Evolutionary conservation across 2,329 filamentous ascomycete genomes (phyloP), one percentile per base, ranked within the genome.

Genomic region (Domatiomyces catenatus): DNA sequence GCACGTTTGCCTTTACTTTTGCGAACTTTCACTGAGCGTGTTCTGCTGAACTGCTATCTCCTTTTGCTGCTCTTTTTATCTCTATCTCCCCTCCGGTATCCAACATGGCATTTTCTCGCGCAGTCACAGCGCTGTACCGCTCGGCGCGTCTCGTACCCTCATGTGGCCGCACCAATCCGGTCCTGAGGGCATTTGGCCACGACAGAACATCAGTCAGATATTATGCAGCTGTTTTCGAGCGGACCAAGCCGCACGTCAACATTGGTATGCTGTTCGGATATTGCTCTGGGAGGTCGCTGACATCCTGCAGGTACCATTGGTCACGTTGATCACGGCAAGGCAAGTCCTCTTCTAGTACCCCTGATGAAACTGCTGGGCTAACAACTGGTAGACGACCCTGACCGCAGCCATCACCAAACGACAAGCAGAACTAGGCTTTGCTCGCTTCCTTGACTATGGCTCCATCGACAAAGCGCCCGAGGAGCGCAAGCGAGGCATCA

Each of bases 271-370:
- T 47, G 12, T 47, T 8, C 20, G 5, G 24, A 6, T 39, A 26
- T 42, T 45, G 5, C 19, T 19, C 42, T 36, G 10, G 39, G 17
- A 15, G 22, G 22, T n/a, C 18, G n/a, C 18, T 48, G 26, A 26
- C 15, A 8, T 15, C 32, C 42, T 18, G 46, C 50, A 89, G 84
- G 84, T 69, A 98, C 92, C 62, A 98, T 98, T 73, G 92, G 92
- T 63, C 92, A 98, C 76, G 92, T 98, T 72, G 92, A 98, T 80
- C 90, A 98, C 75, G 90, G 90, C 75, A 98, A 98, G 85, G 89
- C 94, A 73, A 58, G 66, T 51, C 7, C 57, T 46, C 32, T 32
- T 54, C 49, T 52, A 48, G 51, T 55, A 50, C 52, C 55, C 52
- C 32, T 15, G 10, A 39, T 39, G 10, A 12, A 45, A 54, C 48